Percentiles rank a stretch among this genome's conserved stretches.
phyloP scores from a whole-genome alignment of 2,329 filamentous ascomycete species.

The Monilinia polystroma region DNA sequence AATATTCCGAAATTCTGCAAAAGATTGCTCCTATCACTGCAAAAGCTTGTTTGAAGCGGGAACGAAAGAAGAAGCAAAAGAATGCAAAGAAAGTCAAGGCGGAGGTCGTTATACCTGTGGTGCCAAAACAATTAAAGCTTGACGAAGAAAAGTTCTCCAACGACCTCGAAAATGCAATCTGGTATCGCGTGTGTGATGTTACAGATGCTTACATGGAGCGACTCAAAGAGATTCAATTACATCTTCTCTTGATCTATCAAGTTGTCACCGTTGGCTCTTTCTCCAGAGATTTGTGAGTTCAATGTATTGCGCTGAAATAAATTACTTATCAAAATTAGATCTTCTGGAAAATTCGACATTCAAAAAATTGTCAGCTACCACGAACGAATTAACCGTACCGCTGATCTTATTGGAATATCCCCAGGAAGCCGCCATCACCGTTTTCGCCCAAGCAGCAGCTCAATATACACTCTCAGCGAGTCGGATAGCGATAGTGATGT shows the following conservation, averaged over 20 bases:
- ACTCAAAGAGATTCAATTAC: constrained; percentile 32
- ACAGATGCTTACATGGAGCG: constrained; percentile 23
- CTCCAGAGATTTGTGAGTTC: constrained; percentile 30
- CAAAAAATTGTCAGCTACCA: constrained; percentile 31
- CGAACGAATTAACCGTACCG: constrained; percentile 31
- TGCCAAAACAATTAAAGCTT: constrained; percentile 24
- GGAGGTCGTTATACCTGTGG: constrained; percentile 15
- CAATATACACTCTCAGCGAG: constrained; percentile 18
- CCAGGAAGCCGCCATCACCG: constrained; percentile 10
- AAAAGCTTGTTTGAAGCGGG: constrained; percentile 24
- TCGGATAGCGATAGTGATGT: constrained; percentile 25
- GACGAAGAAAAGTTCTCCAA: constrained; percentile 28
- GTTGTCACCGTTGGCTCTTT: constrained; percentile 31
- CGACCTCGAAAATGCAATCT: constrained; percentile 29
- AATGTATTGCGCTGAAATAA: not conserved
- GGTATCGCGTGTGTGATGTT: constrained; percentile 15
- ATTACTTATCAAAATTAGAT: constrained; percentile 25
- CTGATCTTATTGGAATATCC: constrained; percentile 27
- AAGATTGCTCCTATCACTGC: constrained; percentile 26
- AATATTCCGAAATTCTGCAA: constrained; percentile 28
- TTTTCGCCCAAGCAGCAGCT: constrained; percentile 19
- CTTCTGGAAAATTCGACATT: constrained; percentile 31
- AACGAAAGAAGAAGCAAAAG: constrained; percentile 28
- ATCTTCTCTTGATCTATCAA: constrained; percentile 34
- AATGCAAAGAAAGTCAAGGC: constrained; percentile 10